Base-by-base conservation (phyloP, 495 filamentous ascomycete species). In the Penicillium odoratum region DNA sequence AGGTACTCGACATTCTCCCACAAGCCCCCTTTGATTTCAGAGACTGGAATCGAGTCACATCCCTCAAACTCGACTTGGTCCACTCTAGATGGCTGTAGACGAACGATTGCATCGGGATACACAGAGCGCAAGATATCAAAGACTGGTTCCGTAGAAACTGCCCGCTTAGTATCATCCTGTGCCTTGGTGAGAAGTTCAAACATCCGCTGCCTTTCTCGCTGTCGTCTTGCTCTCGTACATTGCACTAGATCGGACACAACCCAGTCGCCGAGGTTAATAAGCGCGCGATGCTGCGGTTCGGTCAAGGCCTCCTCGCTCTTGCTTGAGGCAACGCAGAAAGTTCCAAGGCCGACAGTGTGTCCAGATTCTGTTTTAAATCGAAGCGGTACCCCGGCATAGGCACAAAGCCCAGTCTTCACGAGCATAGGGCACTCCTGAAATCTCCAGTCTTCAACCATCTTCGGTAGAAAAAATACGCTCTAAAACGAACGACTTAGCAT, bases 401-500 rank as follows among this genome's bases (percentile, higher is more conserved):
- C 61, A 2, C 16, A 7, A 11, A 63, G 46, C n/a, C 53, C 61
- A 1, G 57, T 57, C 0, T 1, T 9, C 18, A 60, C 61, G n/a
- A 54, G 49, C 18, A 60, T 60, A 5, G 53, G 61, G 3, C 16
- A 63, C 11, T 47, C 13, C 33, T 26, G 57, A 8, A 63, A 63
- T 36, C 61, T 57, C 61, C 61, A 63, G 49, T 63, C 61, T 18
- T 63, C 57, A 57, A 60, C 55, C 2, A 63, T 53, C 2, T 31
- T 40, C 7, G 61, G 61, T 36, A 63, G 26, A 7, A 47, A 53
- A 25, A 63, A 63, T 0, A 60, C 61, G 13, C 53, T 55, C 61
- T 63, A 40, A 7, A 6, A n/a, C 7, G 29, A 26, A 21, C 3
- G 26, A 9, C 10, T 59, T 25, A 63, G 61, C 44, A 40, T 25